Base-by-base conservation (phyloP, 2,329 filamentous ascomycete genomes). In the Pestalotiopsis sp. region DNA sequence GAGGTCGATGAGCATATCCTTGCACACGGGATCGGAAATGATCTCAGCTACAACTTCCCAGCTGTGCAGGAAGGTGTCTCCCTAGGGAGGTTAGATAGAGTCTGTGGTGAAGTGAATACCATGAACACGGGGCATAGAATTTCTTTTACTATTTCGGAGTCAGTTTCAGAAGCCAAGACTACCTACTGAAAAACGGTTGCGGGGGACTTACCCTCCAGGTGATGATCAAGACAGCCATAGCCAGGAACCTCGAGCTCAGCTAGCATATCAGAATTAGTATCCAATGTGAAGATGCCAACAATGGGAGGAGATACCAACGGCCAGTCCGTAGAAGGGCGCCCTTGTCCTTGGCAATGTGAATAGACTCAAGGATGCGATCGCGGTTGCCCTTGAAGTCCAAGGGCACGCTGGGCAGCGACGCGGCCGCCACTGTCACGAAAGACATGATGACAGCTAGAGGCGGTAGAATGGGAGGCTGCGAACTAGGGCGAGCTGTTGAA, bases 201-300 rank as follows among this genome's bases (percentile, higher is more conserved):
- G 20, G 45, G 9, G 23, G 9, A 59, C 57, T 36, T 13, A 59
- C 72, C 80, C 77, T 90, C 88, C 9, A 87, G 81, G 70, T 89
- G 91, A 73, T 92, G 90, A 76, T 94, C 92, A 6, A 92, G 85
- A 74, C 89, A 88, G 67, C 85, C 89, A 83, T 92, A 92, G 60
- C 89, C 90, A n/a, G 57, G 57, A 31, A 59, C 25, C 27, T 59
- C 57, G 27, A 59, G 57, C 11, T 59, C 57, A 14, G 57, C 57
- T 59, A 4, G 13, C 7, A 4, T 13, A 14, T 23, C 11, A 59
- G 4, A 36, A 12, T 59, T 4, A 52, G 17, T 23, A 52, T n/a
- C 45, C 17, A 9, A n/a, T 7, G 1, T 13, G 20, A 27, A 59
- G 4, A 59, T 25, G 57, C 57, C 20, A 59, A 25, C 23, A 27